Conservation (phyloP, 1,284 basidiomycete genomes). For the Cerioporus squamosus region DNA sequence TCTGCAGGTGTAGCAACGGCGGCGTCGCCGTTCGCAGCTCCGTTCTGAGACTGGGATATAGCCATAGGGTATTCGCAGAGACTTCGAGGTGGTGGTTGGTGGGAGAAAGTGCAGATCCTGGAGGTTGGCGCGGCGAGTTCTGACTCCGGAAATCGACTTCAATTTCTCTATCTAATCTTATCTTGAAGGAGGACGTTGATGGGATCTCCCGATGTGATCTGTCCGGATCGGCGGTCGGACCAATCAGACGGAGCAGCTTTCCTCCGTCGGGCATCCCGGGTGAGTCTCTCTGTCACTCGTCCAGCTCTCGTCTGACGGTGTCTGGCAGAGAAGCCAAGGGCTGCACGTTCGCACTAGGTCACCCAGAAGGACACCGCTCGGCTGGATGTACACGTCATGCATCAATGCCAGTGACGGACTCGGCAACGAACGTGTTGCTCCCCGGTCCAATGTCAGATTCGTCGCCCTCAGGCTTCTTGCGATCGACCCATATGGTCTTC, state of each 20-base stretch:
- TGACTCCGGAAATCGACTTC: neutral
- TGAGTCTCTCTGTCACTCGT: too few species aligned
- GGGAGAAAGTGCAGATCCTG: constrained; percentile 11
- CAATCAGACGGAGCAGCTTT: too few species aligned
- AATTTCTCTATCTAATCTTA: constrained; percentile 23
- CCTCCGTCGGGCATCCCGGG: too few species aligned
- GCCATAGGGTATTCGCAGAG: constrained; percentile 9
- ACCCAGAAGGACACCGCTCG: too few species aligned
- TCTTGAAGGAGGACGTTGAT: constrained; percentile 4
- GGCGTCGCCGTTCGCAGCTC: neutral
- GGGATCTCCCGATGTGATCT: neutral
- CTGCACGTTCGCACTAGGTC: too few species aligned
- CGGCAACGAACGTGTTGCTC: neutral
- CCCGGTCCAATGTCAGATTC: too few species aligned
- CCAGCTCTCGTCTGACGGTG: too few species aligned
- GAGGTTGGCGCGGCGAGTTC: too few species aligned
- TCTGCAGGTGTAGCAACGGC: constrained; percentile 8
- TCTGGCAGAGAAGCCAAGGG: too few species aligned
- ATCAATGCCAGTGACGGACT: too few species aligned
- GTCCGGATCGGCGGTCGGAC: too few species aligned
- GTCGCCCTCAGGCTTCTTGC: neutral
- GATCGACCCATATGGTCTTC: neutral
- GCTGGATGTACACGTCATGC: too few species aligned
- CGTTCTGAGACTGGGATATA: constrained; percentile 10
- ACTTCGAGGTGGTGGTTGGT: neutral